These are phyloP conservation scores for Fusarium redolens DNA, from an alignment of 2,329 filamentous ascomycete species.

Conservation along the genomic window DNA sequence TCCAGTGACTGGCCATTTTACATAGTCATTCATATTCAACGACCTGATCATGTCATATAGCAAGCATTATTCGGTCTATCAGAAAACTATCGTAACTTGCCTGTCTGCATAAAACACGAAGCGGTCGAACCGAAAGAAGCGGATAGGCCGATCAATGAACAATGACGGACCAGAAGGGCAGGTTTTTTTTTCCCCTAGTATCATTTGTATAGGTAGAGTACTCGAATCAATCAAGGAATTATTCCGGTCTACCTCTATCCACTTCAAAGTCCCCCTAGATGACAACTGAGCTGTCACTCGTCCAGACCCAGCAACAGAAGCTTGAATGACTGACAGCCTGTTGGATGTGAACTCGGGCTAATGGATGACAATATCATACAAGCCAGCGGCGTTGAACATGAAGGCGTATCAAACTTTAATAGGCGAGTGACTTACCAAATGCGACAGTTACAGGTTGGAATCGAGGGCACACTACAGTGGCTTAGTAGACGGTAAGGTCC, in stretches of 20 bases:
- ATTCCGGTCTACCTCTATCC: not conserved
- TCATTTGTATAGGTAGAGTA: not conserved
- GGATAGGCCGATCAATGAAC: not conserved
- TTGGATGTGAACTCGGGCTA: slow-evolving; percentile 14
- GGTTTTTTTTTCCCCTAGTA: not conserved
- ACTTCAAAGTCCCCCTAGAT: not conserved
- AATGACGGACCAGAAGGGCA: not conserved
- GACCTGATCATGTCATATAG: not conserved
- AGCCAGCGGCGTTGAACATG: slow-evolving; percentile 26
- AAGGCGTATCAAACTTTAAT: slow-evolving; percentile 35
- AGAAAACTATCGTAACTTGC: not conserved
- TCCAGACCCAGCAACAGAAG: not conserved
- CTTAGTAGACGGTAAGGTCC: slow-evolving; percentile 42
- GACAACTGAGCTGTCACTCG: not conserved
- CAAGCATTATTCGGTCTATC: not conserved
- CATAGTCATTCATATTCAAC: not conserved
- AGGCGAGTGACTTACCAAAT: slow-evolving; percentile 29
- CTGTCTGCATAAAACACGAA: not conserved
- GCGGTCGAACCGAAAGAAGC: not conserved
- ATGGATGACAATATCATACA: slow-evolving; percentile 23
- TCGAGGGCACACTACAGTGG: slow-evolving; percentile 27
- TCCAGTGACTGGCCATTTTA: not conserved
- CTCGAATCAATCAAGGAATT: not conserved
- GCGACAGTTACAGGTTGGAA: slow-evolving; percentile 27
- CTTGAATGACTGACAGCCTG: slow-evolving; percentile 1